Percentiles rank a stretch among this genome's conserved stretches.
phyloP scores from a whole-genome alignment of 129 eudicot species.

The Tanacetum coccineum region DNA sequence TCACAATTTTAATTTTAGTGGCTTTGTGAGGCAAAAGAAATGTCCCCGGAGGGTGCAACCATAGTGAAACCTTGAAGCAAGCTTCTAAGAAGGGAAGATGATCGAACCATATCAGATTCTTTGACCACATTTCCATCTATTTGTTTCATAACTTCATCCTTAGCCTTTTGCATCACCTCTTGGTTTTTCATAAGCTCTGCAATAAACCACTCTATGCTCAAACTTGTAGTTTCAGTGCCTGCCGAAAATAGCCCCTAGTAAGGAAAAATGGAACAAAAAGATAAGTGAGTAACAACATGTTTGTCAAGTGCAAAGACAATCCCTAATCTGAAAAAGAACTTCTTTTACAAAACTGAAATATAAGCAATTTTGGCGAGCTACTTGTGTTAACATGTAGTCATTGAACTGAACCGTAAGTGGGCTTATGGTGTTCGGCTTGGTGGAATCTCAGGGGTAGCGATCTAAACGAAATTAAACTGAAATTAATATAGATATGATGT shows the following conservation, averaged over 20 bases:
- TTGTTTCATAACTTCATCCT: constrained; percentile 9
- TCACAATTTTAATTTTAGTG: background rate
- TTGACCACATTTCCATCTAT: background rate
- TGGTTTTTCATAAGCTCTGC: constrained; percentile 17
- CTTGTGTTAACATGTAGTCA: too few species aligned
- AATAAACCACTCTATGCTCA: constrained; percentile 11
- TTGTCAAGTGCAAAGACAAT: too few species aligned
- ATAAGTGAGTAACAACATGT: too few species aligned
- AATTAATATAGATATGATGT: too few species aligned
- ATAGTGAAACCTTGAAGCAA: background rate
- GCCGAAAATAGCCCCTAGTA: background rate
- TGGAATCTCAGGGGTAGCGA: too few species aligned
- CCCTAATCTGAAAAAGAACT: too few species aligned
- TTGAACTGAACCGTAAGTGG: too few species aligned
- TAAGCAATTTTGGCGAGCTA: too few species aligned
- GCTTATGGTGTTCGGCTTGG: too few species aligned
- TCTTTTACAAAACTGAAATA: too few species aligned
- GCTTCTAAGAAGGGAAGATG: constrained; percentile 1
- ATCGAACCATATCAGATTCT: background rate
- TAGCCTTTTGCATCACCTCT: constrained; percentile 15
- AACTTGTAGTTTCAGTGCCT: constrained; percentile 4
- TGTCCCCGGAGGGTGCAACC: constrained; percentile 2
- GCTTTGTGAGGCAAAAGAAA: constrained; percentile 1
- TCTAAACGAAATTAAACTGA: too few species aligned
- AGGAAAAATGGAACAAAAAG: too few species aligned